Evolutionary conservation across 345 rosid species (phyloP).

Genomic region (Kandelia obovata): DNA sequence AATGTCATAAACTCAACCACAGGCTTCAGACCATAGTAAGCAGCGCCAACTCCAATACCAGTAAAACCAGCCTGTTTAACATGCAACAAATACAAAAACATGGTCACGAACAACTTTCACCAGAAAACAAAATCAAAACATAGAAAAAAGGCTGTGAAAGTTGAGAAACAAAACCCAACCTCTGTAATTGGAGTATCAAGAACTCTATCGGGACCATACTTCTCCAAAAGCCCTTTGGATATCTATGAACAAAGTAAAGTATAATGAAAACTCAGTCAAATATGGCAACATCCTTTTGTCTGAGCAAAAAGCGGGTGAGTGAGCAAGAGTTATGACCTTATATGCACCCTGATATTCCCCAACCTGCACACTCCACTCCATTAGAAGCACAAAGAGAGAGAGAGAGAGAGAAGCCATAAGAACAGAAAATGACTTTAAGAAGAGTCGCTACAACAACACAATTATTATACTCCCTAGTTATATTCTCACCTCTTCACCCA

Average conservation of each 20-base stretch:
- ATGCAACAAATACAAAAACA: conserved; percentile 13
- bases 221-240: conserved; percentile 74
- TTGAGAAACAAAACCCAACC: conserved; percentile 33
- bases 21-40: conserved; percentile 82
- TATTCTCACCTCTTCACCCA: conserved; percentile 86
- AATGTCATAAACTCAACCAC: conserved; percentile 91
- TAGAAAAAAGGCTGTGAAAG: background rate
- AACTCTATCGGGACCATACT: conserved; percentile 93
- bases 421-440: conserved; percentile 3
- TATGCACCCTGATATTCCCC: conserved; percentile 99
- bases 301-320: background rate
- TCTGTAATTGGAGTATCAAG: conserved; percentile 93
- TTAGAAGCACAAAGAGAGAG: background rate
- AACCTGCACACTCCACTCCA: conserved; percentile 46
- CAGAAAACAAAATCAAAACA: background rate
- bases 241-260: conserved; percentile 36
- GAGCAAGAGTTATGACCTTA: conserved; percentile 53
- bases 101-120: conserved; percentile 4
- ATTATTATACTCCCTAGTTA: background rate
- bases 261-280: conserved; percentile 2
- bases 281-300: background rate
- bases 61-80: conserved; percentile 82
- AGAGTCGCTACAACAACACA: background rate
- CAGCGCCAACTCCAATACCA: conserved; percentile 95
- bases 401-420: background rate